Base-by-base conservation (phyloP, 352 stramenopile genomes). In the Pythium rishiriense region DNA sequence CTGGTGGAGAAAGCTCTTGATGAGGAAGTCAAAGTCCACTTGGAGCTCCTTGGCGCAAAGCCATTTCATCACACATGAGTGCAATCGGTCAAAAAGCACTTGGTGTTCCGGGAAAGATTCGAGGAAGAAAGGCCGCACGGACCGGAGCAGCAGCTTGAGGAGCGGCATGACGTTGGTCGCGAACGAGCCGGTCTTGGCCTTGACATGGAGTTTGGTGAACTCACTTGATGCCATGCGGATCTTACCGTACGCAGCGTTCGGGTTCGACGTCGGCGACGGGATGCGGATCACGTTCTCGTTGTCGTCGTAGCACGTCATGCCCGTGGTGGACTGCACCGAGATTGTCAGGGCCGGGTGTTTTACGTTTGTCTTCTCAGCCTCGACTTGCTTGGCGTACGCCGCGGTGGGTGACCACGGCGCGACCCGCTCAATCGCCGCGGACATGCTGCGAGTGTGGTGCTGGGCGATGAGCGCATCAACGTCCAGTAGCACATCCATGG, bases 151-250 rank as follows among this genome's bases (percentile, higher is more conserved):
- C 55, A 75, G 71, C 22, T 87, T 65, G 17, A 85, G 46, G 10
- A 91, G 47, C 17, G 75, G 75, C 43, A 85, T 52, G 25, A 88
- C 14, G 4, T 70, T 72, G 12, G 81, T 65, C 22, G 70, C 66
- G 50, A 89, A 86, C 4, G 75, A 83, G 0, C 82, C 82, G 22
- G 69, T 68, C 48, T 83, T 85, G 7, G 78, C 82, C 6, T 62
- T 75, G 0, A 83, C 79, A 39, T 89, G 79, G 33, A 91, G 69
- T 64, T 88, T 87, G 2, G 81, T 89, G 66, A 89, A 85, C 39
- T 78, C 73, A 29, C 79, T 88, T 2, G 81, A 76, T 14, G 66
- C 63, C 25, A 88, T 45, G 1, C 73, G 73, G 57, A 70, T 57
- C 35, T 68, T 76, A 6, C 61, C 62, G 19, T 63, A 66, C 3